Evolutionary conservation across 441 rosid genomes (phyloP).

Genomic region (Populus hybrid): DNA sequence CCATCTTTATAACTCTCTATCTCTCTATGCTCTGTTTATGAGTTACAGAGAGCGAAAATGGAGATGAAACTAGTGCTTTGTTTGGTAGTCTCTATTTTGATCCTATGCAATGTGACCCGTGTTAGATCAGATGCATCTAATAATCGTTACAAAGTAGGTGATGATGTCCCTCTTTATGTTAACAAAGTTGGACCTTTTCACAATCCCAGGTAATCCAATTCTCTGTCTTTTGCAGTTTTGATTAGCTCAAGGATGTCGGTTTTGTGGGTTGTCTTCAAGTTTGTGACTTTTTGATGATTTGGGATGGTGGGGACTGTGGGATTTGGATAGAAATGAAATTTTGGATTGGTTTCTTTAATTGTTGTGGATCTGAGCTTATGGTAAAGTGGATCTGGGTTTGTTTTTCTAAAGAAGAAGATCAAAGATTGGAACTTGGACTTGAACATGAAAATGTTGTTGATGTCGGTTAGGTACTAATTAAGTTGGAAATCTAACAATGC

Average conservation of each 20-base stretch:
- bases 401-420: neutral
- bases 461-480: neutral
- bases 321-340: neutral
- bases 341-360: neutral
- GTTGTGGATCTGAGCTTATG: neutral
- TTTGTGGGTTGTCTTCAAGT: neutral
- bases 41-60: neutral
- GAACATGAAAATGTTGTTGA: neutral
- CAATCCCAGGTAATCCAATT: constrained; percentile 53
- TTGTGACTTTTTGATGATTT: neutral
- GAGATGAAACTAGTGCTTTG: neutral
- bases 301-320: neutral
- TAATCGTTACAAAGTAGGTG: constrained; percentile 58
- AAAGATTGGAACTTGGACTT: neutral
- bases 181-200: constrained; percentile 80
- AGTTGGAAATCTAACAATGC: neutral
- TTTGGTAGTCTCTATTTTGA: neutral
- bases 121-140: constrained; percentile 54
- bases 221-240: neutral
- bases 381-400: neutral
- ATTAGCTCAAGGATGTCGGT: neutral
- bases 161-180: constrained; percentile 52
- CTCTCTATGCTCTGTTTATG: neutral
- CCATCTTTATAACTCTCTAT: neutral
- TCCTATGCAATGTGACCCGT: neutral